Evolutionary conservation across 352 stramenopile genomes (phyloP).

Genomic region (Globisporangium orthogonon): DNA sequence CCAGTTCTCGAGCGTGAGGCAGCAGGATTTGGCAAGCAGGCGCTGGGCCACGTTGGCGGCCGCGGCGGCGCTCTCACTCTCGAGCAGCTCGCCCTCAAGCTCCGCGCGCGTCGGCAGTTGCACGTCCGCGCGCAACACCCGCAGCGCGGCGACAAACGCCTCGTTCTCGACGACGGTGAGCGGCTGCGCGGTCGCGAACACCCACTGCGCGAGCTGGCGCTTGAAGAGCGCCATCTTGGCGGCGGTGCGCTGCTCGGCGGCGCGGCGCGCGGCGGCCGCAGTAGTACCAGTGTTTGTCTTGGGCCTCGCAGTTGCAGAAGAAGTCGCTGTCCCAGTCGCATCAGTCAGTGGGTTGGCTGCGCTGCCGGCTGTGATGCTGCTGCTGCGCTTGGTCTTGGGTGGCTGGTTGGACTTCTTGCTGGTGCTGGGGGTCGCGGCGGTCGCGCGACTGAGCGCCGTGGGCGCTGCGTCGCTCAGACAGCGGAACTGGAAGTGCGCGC

Average conservation of each 20-base stretch:
- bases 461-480: conserved; percentile 16
- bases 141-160: conserved; percentile 34
- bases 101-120: conserved; percentile 41
- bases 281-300: neutral
- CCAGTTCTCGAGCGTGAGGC: conserved; percentile 54
- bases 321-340: neutral
- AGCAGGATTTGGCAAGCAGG: conserved; percentile 44
- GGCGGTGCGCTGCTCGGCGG: conserved; percentile 19
- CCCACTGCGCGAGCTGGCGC: conserved; percentile 53
- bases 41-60: conserved; percentile 32
- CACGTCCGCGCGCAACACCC: conserved; percentile 31
- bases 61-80: conserved; percentile 41
- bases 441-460: neutral
- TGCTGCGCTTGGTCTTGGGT: neutral
- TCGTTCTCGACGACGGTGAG: conserved; percentile 43
- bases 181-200: conserved; percentile 50
- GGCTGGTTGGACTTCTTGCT: conserved; percentile 2
- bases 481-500: conserved; percentile 60
- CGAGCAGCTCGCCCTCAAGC: conserved; percentile 57
- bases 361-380: neutral
- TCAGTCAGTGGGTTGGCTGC: neutral
- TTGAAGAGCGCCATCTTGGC: conserved; percentile 58
- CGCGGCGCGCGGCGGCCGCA: neutral
- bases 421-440: conserved; percentile 3
- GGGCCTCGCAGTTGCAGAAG: conserved; percentile 1